Conservation (phyloP, 1,284 basidiomycete species). For the Malassezia slooffiae region DNA sequence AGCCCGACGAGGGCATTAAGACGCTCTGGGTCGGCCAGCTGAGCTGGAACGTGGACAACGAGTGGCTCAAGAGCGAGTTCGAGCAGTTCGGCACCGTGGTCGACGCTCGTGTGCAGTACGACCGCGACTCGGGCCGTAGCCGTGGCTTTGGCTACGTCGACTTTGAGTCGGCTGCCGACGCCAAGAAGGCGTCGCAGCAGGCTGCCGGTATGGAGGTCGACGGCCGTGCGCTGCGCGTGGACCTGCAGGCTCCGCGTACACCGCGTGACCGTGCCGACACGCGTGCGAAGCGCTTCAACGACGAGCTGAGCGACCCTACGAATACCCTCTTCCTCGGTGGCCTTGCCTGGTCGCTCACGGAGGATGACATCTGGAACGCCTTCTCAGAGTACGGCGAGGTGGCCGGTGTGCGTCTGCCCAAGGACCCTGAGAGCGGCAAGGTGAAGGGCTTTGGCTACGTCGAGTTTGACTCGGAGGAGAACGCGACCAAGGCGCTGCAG, state of each 20-base stretch:
- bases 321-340: conserved; percentile 81
- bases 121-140: conserved; percentile 58
- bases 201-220: conserved; percentile 79
- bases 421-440: conserved; percentile 77
- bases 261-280: conserved; percentile 57
- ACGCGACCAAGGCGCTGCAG: conserved; percentile 70
- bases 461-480: conserved; percentile 71
- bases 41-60: conserved; percentile 95
- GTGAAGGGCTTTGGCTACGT: conserved; percentile 97
- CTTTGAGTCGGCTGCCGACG: conserved; percentile 53
- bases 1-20: conserved; percentile 53
- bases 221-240: conserved; percentile 75
- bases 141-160: conserved; percentile 81
- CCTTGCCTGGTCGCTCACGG: conserved; percentile 66
- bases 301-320: conserved; percentile 56
- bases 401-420: conserved; percentile 78
- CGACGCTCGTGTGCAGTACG: conserved; percentile 76
- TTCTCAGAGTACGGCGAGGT: conserved; percentile 84
- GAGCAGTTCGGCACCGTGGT: conserved; percentile 75
- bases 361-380: conserved; percentile 80
- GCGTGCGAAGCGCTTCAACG: conserved; percentile 62
- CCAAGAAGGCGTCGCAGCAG: conserved; percentile 57
- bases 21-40: conserved; percentile 85
- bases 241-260: conserved; percentile 60
- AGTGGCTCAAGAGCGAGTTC: conserved; percentile 87